A percentile compares a stretch with the other conserved stretches of the same genome.
Evolutionary conservation across 805 yeast species (phyloP).

Genomic region (Kluyveromyces lactis): DNA sequence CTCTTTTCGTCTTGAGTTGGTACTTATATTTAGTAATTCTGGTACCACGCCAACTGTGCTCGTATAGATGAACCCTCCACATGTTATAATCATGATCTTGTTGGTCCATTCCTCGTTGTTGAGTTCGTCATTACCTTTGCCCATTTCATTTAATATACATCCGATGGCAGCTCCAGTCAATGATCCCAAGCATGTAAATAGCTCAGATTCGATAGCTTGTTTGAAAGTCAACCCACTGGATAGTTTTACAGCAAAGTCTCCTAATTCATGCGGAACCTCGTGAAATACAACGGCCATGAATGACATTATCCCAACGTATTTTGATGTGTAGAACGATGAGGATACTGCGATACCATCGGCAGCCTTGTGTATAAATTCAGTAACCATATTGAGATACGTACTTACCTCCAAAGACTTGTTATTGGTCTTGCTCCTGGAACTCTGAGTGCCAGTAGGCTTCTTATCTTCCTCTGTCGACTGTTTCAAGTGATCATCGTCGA

Average conservation of each 20-base stretch:
- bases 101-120: constrained; percentile 22
- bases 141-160: constrained; percentile 42
- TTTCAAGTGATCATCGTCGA: too few species aligned
- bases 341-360: constrained; percentile 74
- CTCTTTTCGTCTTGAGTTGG: constrained; percentile 32
- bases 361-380: constrained; percentile 66
- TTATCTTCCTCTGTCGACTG: not conserved
- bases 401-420: constrained; percentile 31
- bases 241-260: constrained; percentile 67
- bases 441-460: too few species aligned
- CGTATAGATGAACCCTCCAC: constrained; percentile 69
- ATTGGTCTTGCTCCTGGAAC: constrained; percentile 21
- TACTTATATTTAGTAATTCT: constrained; percentile 45
- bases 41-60: constrained; percentile 73
- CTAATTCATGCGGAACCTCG: constrained; percentile 76
- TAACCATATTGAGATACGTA: constrained; percentile 57
- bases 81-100: constrained; percentile 58
- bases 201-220: constrained; percentile 60
- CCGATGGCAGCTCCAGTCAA: constrained; percentile 59
- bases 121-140: not conserved
- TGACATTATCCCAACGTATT: constrained; percentile 57
- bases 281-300: constrained; percentile 66
- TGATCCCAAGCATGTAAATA: constrained; percentile 58
- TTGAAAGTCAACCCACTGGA: constrained; percentile 55
- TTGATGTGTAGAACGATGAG: constrained; percentile 56